phyloP scores from a whole-genome alignment of 2,329 filamentous ascomycete genomes.

The Colletotrichum echinochloae region DNA sequence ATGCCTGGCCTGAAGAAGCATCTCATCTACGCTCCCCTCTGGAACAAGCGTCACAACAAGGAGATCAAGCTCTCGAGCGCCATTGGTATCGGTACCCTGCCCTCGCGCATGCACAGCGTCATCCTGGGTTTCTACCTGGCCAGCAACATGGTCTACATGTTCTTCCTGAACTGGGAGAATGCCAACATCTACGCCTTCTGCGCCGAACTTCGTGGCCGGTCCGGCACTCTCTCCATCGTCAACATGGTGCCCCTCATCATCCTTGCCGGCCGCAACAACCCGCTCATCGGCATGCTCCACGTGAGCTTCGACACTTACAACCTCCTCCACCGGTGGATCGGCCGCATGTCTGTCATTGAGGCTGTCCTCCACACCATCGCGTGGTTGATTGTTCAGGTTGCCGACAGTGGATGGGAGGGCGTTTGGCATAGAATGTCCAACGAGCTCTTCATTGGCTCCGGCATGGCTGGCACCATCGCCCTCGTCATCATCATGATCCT shows the following conservation, averaged over 20 bases:
- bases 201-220: conserved; percentile 87
- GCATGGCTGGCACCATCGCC: conserved; percentile 69
- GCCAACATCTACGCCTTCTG: conserved; percentile 72
- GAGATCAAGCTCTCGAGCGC: conserved; percentile 73
- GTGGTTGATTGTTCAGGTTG: conserved; percentile 80
- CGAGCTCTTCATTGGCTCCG: conserved; percentile 74
- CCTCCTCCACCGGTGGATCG: conserved; percentile 77
- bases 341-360: conserved; percentile 78
- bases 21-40: conserved; percentile 72
- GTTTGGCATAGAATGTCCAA: conserved; percentile 65
- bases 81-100: conserved; percentile 71
- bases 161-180: conserved; percentile 70
- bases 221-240: conserved; percentile 82
- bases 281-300: conserved; percentile 81
- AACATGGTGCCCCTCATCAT: conserved; percentile 95
- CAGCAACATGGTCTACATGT: conserved; percentile 73
- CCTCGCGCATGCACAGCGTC: conserved; percentile 71
- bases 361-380: conserved; percentile 75
- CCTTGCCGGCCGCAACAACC: conserved; percentile 92
- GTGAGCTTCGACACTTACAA: conserved; percentile 99
- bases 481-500: conserved; percentile 76
- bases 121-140: conserved; percentile 68
- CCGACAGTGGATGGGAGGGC: conserved; percentile 72
- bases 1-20: conserved; percentile 73
- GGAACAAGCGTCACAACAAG: conserved; percentile 74